Conservation (phyloP, 2,329 filamentous ascomycete genomes). For the Penicillium sp. region DNA sequence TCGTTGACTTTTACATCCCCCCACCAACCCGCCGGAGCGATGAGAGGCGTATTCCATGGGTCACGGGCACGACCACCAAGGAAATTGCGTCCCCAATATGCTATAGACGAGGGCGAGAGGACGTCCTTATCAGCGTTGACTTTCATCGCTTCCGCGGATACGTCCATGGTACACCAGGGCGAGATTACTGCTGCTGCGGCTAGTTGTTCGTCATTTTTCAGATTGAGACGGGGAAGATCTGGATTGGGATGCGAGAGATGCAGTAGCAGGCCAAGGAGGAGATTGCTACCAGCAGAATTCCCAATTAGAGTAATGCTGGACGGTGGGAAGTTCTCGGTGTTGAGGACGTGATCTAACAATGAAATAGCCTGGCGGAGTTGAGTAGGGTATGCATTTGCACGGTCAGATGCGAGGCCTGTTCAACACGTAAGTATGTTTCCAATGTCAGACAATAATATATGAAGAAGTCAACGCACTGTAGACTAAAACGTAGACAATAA, state of each 20-base stretch:
- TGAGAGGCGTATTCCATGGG: slow-evolving; percentile 10
- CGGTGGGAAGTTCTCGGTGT: background rate
- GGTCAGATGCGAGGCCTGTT: slow-evolving; percentile 1
- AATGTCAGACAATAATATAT: background rate
- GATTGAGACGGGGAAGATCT: background rate
- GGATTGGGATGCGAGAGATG: slow-evolving; percentile 9
- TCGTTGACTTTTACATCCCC: slow-evolving; percentile 8
- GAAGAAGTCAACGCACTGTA: background rate
- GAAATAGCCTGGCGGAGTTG: slow-evolving; percentile 11
- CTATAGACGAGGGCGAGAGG: background rate
- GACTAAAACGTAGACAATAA: slow-evolving; percentile 5
- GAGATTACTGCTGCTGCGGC: slow-evolving; percentile 5
- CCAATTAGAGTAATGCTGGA: slow-evolving; percentile 9
- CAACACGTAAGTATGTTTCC: background rate
- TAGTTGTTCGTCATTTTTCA: background rate
- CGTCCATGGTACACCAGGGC: slow-evolving; percentile 9
- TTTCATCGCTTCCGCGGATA: slow-evolving; percentile 5
- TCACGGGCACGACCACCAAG: background rate
- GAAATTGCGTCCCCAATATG: slow-evolving; percentile 10
- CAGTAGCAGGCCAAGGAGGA: slow-evolving; percentile 5
- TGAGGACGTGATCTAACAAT: slow-evolving; percentile 6
- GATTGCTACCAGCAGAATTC: slow-evolving; percentile 9
- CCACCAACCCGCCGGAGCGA: slow-evolving; percentile 10
- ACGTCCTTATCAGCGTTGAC: slow-evolving; percentile 3
- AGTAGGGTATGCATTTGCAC: slow-evolving; percentile 7